Evolutionary conservation across 1,139 yeast genomes (phyloP), one percentile per base, ranked within the genome.

Genomic region (Wickerhamiella pararugosa): DNA sequence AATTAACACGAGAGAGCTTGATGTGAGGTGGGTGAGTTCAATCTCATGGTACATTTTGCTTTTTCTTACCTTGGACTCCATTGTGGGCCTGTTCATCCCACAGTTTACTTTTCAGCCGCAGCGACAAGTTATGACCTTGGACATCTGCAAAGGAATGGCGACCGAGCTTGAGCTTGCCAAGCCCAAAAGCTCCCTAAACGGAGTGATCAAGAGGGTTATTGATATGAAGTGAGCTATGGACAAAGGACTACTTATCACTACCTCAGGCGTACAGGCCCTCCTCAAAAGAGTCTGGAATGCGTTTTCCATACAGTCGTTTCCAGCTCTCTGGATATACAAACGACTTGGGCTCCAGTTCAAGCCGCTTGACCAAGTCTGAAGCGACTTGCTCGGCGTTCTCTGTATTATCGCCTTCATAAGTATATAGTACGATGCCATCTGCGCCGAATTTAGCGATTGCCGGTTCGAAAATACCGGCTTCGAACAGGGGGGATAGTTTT

Each of bases 41-140:
- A 78, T 92, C 29, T 86, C 96, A n/a, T 90, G 97, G 98, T 90
- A 90, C 59, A 84, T 90, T 59, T 82, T 90, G 44, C 83, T 86
- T 46, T 73, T 86, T 51, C 63, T 87, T 45, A 98, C 98, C 32
- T 70, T 90, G 48, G 74, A 76, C 50, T 83, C 95, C 0, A 76
- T 90, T 2, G 82, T 79, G 59, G 72, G 83, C 27, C 68, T 87
- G 44, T 53, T 87, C 15, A 70, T 83, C n/a, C 41, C 41, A 15
- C 36, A 30, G 9, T 5, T 28, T 9, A 6, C 34, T 7, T 32
- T 36, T 9, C 41, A 25, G 5, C 34, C 29, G 9, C 30, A 21
- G 6, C 36, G n/a, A 21, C 41, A 36, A 8, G 34, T 32, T 28
- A 38, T 36, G 6, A 38, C 21, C 3, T 4, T 57, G 79, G 78